Conservation (phyloP, 768 basidiomycete genomes). For the Hydnomerulius pinastri region DNA sequence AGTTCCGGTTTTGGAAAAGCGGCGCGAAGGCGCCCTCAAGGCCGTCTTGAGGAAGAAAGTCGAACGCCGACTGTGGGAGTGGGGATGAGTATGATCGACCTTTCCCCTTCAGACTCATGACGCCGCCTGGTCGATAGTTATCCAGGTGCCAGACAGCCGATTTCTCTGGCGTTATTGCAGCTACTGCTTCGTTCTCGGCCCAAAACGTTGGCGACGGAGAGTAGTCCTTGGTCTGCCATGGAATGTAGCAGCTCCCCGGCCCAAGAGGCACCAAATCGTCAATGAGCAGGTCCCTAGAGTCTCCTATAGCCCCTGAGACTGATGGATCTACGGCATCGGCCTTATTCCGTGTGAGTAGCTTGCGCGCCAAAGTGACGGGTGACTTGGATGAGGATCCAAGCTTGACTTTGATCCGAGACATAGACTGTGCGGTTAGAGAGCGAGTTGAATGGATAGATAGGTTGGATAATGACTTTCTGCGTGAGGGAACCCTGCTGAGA, state of each 20-base stretch:
- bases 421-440: constrained; percentile 46
- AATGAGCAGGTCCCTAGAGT: constrained; percentile 10
- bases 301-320: constrained; percentile 1
- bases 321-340: constrained; percentile 17
- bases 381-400: constrained; percentile 42
- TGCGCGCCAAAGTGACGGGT: constrained; percentile 57
- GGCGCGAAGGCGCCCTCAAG: constrained; percentile 54
- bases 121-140: constrained; percentile 19
- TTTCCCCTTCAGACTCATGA: constrained; percentile 43
- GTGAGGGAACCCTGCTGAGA: constrained; percentile 39
- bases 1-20: constrained; percentile 44
- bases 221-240: constrained; percentile 43
- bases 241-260: constrained; percentile 39
- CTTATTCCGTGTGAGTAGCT: constrained; percentile 50
- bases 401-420: constrained; percentile 50
- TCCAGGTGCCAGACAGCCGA: constrained; percentile 15
- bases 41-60: constrained; percentile 50
- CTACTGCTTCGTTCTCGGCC: constrained; percentile 15
- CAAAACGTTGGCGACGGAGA: constrained; percentile 12
- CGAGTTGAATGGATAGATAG: constrained; percentile 47
- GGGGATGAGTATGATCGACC: constrained; percentile 67
- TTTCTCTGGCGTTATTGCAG: constrained; percentile 4
- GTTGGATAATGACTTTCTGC: constrained; percentile 59
- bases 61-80: constrained; percentile 59
- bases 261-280: constrained; percentile 27